Evolutionary conservation across 1,139 yeast species (phyloP).

Genomic region (Magnusiomyces fungicola): DNA sequence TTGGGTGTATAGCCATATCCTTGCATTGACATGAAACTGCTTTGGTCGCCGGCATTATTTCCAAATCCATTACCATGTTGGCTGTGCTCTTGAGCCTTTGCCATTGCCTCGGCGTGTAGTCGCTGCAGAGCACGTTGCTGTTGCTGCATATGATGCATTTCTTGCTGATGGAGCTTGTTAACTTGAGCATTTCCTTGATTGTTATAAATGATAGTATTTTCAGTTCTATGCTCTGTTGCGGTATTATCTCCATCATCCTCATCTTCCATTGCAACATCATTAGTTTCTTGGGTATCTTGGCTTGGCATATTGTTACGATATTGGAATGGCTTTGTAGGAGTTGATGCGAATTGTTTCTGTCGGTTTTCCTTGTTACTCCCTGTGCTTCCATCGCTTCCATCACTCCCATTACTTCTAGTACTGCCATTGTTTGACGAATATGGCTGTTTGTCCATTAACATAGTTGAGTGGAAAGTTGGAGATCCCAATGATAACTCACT

Average conservation of each 20-base stretch:
- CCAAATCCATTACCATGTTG: too few species aligned
- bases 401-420: neutral
- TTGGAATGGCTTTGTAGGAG: neutral
- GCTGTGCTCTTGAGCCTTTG: neutral
- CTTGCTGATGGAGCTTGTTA: neutral
- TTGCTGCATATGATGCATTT: neutral
- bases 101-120: slow-evolving; percentile 1
- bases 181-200: neutral
- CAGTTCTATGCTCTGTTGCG: neutral
- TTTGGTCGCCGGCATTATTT: too few species aligned
- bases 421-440: neutral
- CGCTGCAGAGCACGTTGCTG: neutral
- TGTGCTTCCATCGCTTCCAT: too few species aligned
- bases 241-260: neutral
- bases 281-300: too few species aligned
- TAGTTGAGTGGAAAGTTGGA: slow-evolving; percentile 4
- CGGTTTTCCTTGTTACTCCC: neutral
- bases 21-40: too few species aligned
- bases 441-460: slow-evolving; percentile 2
- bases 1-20: too few species aligned
- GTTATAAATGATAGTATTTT: neutral
- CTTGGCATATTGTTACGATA: too few species aligned
- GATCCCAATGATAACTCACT: slow-evolving; percentile 1
- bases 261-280: neutral
- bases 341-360: neutral